A percentile compares a stretch with the other conserved stretches of the same genome.
phyloP scores from a whole-genome alignment of 2,329 filamentous ascomycete genomes.

The Sporothrix inflata region DNA sequence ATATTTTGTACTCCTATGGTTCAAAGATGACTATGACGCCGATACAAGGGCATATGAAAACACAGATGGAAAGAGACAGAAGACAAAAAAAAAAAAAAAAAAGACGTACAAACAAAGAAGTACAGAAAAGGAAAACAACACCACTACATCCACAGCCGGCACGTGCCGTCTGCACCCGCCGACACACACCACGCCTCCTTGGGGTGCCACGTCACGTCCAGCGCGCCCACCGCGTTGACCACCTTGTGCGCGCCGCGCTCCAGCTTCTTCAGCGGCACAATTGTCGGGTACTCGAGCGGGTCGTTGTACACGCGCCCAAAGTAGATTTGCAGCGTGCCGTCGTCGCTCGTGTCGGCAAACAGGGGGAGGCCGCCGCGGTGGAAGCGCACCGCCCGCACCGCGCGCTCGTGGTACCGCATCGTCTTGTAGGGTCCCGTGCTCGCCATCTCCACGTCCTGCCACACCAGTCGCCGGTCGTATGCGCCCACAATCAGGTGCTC shows the following conservation, averaged over 20 bases:
- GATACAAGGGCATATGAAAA: constrained; percentile 15
- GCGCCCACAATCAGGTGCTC: constrained; percentile 94
- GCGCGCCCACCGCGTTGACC: constrained; percentile 80
- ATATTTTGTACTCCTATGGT: constrained; percentile 21
- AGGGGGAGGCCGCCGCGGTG: constrained; percentile 78
- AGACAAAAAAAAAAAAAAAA: background rate
- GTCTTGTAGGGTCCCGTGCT: constrained; percentile 86
- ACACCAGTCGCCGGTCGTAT: constrained; percentile 90
- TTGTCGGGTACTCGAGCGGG: constrained; percentile 92
- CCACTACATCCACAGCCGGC: constrained; percentile 78
- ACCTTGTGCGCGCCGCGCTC: constrained; percentile 76
- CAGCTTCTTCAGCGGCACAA: constrained; percentile 93
- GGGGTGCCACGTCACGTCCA: constrained; percentile 96
- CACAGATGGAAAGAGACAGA: background rate
- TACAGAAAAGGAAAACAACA: background rate
- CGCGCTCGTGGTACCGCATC: constrained; percentile 89
- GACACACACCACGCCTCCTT: constrained; percentile 91
- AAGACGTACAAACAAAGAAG: background rate
- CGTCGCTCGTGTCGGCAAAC: constrained; percentile 93
- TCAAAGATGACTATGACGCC: constrained; percentile 21
- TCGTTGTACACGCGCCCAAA: constrained; percentile 95
- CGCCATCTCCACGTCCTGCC: constrained; percentile 95
- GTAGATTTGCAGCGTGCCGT: constrained; percentile 93
- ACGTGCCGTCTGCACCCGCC: constrained; percentile 91
- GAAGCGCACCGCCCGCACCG: constrained; percentile 86